Percentiles rank a stretch among this genome's conserved stretches.
These are phyloP conservation scores for Cytospora mali DNA, from an alignment of 2,329 filamentous ascomycete genomes.

Conservation along the genomic window DNA sequence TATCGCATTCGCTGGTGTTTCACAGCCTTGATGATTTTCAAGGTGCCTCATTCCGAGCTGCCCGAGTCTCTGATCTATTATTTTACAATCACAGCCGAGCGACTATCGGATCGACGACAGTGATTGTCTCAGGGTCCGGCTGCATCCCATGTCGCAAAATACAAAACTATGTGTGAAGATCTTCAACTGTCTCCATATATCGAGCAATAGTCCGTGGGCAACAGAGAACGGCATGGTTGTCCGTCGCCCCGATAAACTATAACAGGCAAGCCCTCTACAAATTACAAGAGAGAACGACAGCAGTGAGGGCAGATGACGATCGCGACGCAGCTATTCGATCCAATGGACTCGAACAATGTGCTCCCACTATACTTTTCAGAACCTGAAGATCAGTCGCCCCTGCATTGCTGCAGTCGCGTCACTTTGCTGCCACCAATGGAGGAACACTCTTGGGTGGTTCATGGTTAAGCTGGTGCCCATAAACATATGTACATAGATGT, in stretches of 20 bases:
- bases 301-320: background rate
- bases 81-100: background rate
- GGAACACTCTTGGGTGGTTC: background rate
- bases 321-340: background rate
- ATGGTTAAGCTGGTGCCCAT: background rate
- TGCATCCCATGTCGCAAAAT: background rate
- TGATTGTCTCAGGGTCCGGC: background rate
- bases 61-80: background rate
- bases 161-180: background rate
- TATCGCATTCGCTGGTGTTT: constrained; percentile 12
- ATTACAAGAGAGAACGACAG: background rate
- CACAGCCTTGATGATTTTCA: constrained; percentile 17
- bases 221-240: background rate
- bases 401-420: background rate
- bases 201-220: too few relatives aligned
- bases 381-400: constrained; percentile 2
- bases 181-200: background rate
- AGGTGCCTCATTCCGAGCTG: background rate
- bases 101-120: constrained; percentile 1
- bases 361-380: background rate
- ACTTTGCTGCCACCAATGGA: background rate
- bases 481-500: background rate
- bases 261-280: background rate
- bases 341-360: background rate
- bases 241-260: background rate